Base-by-base conservation (phyloP, 1,139 yeast species). In the Yamadazyma siamensis region DNA sequence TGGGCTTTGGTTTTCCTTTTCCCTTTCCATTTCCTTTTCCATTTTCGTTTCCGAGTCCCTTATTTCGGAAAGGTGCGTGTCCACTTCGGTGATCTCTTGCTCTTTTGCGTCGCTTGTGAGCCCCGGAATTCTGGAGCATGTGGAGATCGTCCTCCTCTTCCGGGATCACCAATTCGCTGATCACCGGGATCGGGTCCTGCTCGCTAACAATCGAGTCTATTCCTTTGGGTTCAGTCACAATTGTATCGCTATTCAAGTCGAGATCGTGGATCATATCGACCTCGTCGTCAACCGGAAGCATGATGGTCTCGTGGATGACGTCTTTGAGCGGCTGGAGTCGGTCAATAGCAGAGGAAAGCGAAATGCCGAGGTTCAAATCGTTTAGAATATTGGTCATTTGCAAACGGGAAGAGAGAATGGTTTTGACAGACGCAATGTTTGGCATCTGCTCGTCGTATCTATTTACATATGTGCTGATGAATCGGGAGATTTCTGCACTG, bases 291-390 rank as follows among this genome's bases (percentile, higher is more conserved):
- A 68, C 71, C 0, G 82, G 80, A 18, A 72, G 56, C 13, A 70
- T 61, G 10, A 75, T 59, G 6, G 75, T 61, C 27, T 67, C 68
- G 38, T 71, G 71, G 20, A 74, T 62, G 13, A 73, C 56, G 35
- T 68, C 75, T 13, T 78, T 67, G 29, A 77, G 53, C 0, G 80
- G 77, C 46, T 73, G 79, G 26, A 80, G 61, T 23, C 81, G 50
- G 25, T 76, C 81, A 13, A 75, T 55, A 1, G 82, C 80, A 8
- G 74, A 61, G 15, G 66, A 61, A 13, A 77, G 56, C 8, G 77
- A 70, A 23, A 71, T 57, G 3, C 82, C 82, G 25, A 63, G 49
- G 31, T 67, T 64, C 43, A 77, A 57, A 42, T 77, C 82, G 31
- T 63, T 61, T 23, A 77, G 54, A 30, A 77, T 61, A 14, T 62